phyloP scores from a whole-genome alignment of 1,139 yeast genomes.

The Protomyces lactucae-debilis region DNA sequence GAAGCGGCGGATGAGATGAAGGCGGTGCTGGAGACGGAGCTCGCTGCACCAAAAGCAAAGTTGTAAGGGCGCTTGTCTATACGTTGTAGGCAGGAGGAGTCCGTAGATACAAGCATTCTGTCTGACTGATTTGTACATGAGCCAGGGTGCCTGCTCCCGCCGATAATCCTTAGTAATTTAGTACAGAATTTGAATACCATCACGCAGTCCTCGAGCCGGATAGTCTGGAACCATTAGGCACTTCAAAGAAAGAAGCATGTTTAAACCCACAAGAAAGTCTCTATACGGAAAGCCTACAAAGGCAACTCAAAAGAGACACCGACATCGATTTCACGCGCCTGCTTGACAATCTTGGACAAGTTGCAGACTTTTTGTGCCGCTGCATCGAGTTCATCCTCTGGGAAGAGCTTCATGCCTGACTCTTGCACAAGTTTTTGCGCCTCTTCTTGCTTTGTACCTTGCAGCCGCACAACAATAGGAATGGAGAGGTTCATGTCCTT shows the following conservation, averaged over 20 bases:
- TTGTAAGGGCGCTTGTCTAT: background rate
- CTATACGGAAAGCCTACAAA: constrained; percentile 35
- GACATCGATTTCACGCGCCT: constrained; percentile 50
- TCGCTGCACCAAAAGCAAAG: constrained; percentile 25
- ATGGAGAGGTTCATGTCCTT: constrained; percentile 82
- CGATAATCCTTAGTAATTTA: too few relatives aligned
- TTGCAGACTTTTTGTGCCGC: constrained; percentile 94
- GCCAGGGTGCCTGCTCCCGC: too few relatives aligned
- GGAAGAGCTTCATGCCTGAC: constrained; percentile 88
- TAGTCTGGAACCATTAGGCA: too few relatives aligned
- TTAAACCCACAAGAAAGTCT: background rate
- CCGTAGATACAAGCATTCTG: background rate
- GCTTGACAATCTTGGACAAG: constrained; percentile 30
- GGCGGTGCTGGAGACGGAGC: constrained; percentile 50
- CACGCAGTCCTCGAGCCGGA: too few relatives aligned
- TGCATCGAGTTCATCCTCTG: constrained; percentile 88
- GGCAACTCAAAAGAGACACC: constrained; percentile 50
- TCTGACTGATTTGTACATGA: background rate
- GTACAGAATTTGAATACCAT: too few relatives aligned
- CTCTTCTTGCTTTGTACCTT: constrained; percentile 90
- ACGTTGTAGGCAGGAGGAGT: background rate
- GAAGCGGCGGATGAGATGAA: constrained; percentile 80
- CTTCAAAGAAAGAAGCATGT: background rate
- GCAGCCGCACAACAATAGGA: constrained; percentile 96
- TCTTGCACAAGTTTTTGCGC: constrained; percentile 82